Percentiles rank a stretch among this genome's conserved stretches.
Evolutionary conservation across 257 asterid species (phyloP).

Genomic region (Cinchona pubescens): DNA sequence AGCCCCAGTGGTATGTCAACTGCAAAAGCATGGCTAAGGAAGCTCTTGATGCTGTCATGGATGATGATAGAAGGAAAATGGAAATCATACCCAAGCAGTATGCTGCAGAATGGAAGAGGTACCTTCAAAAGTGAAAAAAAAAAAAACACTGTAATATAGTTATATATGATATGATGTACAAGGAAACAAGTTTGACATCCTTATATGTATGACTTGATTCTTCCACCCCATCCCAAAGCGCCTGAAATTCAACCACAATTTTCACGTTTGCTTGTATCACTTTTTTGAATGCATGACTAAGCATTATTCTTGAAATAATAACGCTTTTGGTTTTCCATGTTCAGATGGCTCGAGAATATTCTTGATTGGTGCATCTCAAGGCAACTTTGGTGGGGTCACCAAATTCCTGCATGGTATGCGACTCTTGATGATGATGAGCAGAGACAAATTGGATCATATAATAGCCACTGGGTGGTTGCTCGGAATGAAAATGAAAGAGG

Average conservation of each 20-base stretch:
- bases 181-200: background rate
- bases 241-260: background rate
- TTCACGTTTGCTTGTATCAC: background rate
- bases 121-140: slow-evolving; percentile 11
- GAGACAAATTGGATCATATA: slow-evolving; percentile 64
- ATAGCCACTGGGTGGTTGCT: slow-evolving; percentile 82
- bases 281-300: background rate
- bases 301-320: background rate
- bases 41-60: slow-evolving; percentile 77
- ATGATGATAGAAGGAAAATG: slow-evolving; percentile 49
- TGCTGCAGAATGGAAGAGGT: slow-evolving; percentile 92
- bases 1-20: slow-evolving; percentile 97
- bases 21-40: slow-evolving; percentile 76
- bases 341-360: slow-evolving; percentile 97
- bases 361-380: slow-evolving; percentile 98
- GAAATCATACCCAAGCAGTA: slow-evolving; percentile 86
- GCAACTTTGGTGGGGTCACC: slow-evolving; percentile 99
- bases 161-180: slow-evolving; percentile 5
- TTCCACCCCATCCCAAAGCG: background rate
- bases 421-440: slow-evolving; percentile 61
- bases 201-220: background rate
- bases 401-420: slow-evolving; percentile 91
- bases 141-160: background rate
- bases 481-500: slow-evolving; percentile 71
- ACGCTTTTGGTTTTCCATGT: slow-evolving; percentile 16